Evolutionary conservation across 2,329 filamentous ascomycete species (phyloP), one percentile per base, ranked within the genome.

Genomic region (Chaetomium globosum): DNA sequence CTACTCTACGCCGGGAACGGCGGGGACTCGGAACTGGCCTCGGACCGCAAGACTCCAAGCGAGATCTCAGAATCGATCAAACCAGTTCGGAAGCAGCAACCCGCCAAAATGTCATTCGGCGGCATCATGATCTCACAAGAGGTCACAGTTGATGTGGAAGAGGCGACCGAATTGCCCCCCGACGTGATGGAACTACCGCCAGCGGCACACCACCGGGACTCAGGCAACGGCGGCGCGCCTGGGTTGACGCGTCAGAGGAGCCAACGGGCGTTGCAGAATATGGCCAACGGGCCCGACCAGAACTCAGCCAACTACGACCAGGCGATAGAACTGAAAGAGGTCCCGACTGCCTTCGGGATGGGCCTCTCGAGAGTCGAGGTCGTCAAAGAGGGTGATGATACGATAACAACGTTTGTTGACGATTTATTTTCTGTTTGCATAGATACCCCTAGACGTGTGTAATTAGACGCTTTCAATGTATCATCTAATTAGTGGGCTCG

Each of bases 111-210:
- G 8, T 71, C 73, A 9, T 79, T 81, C 58, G 84, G 85, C 7
- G 85, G 86, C 26, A 89, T 88, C 72, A 83, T 87, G 78, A 82
- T 88, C 7, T 85, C 83, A 28, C 84, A 86, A 67, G 85, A 89
- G 70, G 83, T 88, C 63, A 83, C 81, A 8, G 81, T 88, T n/a
- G 81, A 86, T 56, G 77, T 75, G 7, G 74, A 77, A 31, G 72
- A 76, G 26, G 68, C 69, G n/a, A 2, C 65, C 67, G 66, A 39
- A 36, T 71, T 71, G 0, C 72, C 74, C 28, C 48, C 73, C 31
- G 68, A 69, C 9, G 72, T 74, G 19, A 68, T 71, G 9, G 39
- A 59, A 2, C 49, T 62, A 31, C 59, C 55, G 13, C 30, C 28
- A 64, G 46, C 64, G 2, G 30, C 70, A 30, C 57, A 56, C 13